Percentiles rank a stretch among this genome's conserved stretches.
These are phyloP conservation scores for Danielia reshetovae DNA, from an alignment of 805 yeast genomes.

Conservation along the genomic window DNA sequence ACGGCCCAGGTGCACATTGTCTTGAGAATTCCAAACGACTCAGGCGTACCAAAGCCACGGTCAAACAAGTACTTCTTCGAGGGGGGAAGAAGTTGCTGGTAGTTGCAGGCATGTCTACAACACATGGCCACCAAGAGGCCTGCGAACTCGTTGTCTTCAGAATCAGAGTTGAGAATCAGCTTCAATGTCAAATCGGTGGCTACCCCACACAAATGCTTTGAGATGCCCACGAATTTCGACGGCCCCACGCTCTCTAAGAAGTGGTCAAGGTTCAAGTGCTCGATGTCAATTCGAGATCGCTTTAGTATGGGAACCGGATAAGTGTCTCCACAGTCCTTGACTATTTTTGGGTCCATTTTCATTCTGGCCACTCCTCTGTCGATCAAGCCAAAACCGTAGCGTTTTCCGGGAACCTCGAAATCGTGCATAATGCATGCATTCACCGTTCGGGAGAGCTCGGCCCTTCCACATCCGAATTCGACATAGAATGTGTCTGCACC, in stretches of 20 bases:
- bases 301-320: slow-evolving; percentile 30
- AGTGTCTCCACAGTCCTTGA: slow-evolving; percentile 43
- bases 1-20: slow-evolving; percentile 89
- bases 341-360: slow-evolving; percentile 72
- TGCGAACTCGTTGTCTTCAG: slow-evolving; percentile 21
- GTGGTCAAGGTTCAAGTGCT: slow-evolving; percentile 57
- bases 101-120: slow-evolving; percentile 80
- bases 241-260: slow-evolving; percentile 29
- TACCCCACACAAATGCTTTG: slow-evolving; percentile 90
- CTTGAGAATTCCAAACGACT: slow-evolving; percentile 46
- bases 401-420: neutral
- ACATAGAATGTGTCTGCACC: slow-evolving; percentile 37
- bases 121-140: slow-evolving; percentile 88
- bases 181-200: slow-evolving; percentile 85
- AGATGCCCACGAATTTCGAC: slow-evolving; percentile 52
- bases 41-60: slow-evolving; percentile 28
- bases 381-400: slow-evolving; percentile 52
- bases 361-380: slow-evolving; percentile 76
- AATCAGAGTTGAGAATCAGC: slow-evolving; percentile 45
- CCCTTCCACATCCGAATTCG: slow-evolving; percentile 92
- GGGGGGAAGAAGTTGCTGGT: slow-evolving; percentile 47
- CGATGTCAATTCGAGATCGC: slow-evolving; percentile 72
- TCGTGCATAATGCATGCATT: slow-evolving; percentile 33
- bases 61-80: slow-evolving; percentile 38
- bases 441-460: slow-evolving; percentile 71